Base-by-base conservation (phyloP, 805 yeast species). In the Ogataea glucozyma region DNA sequence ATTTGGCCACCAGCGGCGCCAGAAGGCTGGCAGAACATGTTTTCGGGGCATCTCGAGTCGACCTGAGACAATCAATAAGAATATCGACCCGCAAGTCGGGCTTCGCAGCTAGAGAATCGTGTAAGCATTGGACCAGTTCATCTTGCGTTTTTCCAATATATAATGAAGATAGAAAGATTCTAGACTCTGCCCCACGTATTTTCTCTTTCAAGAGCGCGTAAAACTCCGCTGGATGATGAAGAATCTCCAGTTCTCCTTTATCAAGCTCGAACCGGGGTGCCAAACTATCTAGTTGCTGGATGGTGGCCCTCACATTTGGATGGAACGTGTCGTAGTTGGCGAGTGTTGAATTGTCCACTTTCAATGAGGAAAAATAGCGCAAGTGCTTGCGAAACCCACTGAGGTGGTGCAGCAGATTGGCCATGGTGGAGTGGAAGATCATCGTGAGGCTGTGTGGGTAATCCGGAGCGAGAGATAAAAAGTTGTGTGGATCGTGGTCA, bases 1-100 rank as follows among this genome's bases (percentile, higher is more conserved):
- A 81, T 47, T 79, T 76, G 31, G 77, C 74, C 16, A 80, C 84
- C 35, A 93, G 68, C 2, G 78, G 72, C 1, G 86, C 78, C 36
- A 93, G 67, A 23, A 90, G 67, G 26, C 85, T 74, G 0, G 97
- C 97, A 12, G 95, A 80, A 34, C 89, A 84, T 37, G 72, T 67
- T 5, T 75, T 66, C 0, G 99, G 98, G 1, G 89, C 82, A 57
- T 93, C 99, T 52, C 99, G 76, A 0, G 98, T 91, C 0, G 97
- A 96, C 53, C 99, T 67, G 35, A 93, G 71, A 10, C 90, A 95
- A 64, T 93, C 99, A 5, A 90, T 75, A 40, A 93, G 69, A 19
- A 93, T 80, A 45, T 76, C 77, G 1, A 93, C 85, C 51, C 77
- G 73, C 46, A 93, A 70, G 18, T 78, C 66, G 2, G 81, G 76